Evolutionary conservation across 495 filamentous ascomycete species (phyloP).

Genomic region (Arthonia radiata): DNA sequence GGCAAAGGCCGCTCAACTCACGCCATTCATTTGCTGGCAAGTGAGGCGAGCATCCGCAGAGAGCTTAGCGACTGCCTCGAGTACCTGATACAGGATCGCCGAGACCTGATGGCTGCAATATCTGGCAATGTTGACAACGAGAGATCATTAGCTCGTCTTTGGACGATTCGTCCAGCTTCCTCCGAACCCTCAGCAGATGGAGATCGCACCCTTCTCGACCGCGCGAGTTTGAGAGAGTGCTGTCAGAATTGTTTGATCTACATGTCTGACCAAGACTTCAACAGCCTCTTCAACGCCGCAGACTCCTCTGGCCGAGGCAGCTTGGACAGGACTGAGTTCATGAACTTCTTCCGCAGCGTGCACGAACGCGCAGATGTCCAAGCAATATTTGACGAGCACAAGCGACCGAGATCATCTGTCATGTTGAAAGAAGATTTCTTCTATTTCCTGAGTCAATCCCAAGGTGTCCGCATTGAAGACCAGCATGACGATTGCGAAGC

Average conservation of each 20-base stretch:
- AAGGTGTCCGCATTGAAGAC: conserved; percentile 47
- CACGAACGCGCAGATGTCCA: conserved; percentile 65
- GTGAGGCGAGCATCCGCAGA: conserved; percentile 36
- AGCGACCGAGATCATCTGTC: too few relatives aligned
- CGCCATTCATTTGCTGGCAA: conserved; percentile 64
- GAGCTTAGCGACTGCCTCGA: conserved; percentile 67
- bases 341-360: conserved; percentile 52
- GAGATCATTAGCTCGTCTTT: too few relatives aligned
- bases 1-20: conserved; percentile 44
- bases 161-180: conserved; percentile 47
- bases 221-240: conserved; percentile 50
- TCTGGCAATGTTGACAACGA: conserved; percentile 50
- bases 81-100: conserved; percentile 52
- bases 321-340: conserved; percentile 54
- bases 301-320: conserved; percentile 33
- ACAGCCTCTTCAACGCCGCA: conserved; percentile 50
- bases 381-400: conserved; percentile 33
- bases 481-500: conserved; percentile 40
- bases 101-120: conserved; percentile 69
- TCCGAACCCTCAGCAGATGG: conserved; percentile 27
- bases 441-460: conserved; percentile 42
- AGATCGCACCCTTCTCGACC: conserved; percentile 39
- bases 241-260: conserved; percentile 79
- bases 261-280: conserved; percentile 47
- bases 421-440: conserved; percentile 37